phyloP scores from a whole-genome alignment of 208 protist genomes.

The Phytomonas sp. region DNA sequence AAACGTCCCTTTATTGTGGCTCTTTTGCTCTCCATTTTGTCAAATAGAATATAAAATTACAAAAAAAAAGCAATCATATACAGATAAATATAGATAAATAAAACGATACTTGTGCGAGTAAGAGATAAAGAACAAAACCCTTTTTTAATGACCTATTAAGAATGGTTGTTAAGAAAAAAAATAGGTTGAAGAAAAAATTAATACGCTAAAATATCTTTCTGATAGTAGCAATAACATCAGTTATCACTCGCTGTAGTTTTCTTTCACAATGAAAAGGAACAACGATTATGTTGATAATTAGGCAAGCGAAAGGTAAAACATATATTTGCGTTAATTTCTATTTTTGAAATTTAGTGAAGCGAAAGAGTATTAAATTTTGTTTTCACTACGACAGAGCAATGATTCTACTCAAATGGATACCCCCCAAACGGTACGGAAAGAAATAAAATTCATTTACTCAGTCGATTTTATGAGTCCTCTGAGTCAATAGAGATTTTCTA shows the following conservation, averaged over 20 bases:
- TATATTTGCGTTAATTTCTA: background rate
- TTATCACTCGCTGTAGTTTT: background rate
- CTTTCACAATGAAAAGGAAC: background rate
- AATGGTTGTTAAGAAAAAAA: background rate
- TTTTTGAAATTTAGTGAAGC: background rate
- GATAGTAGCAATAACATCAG: background rate
- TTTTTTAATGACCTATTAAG: background rate
- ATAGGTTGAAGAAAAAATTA: background rate
- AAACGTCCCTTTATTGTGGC: conserved; percentile 15
- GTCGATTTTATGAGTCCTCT: background rate
- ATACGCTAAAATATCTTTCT: background rate
- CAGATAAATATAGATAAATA: background rate
- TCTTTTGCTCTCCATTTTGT: conserved; percentile 18
- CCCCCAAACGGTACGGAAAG: background rate
- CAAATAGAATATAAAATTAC: conserved; percentile 3
- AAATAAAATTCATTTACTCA: background rate
- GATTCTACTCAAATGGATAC: background rate
- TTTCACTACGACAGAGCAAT: background rate
- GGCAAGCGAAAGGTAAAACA: conserved; percentile 1
- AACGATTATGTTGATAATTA: background rate
- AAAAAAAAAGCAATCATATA: conserved; percentile 4
- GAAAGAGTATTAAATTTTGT: conserved; percentile 3
- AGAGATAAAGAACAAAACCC: conserved; percentile 2
- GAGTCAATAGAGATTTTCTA: background rate
- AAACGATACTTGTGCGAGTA: background rate